A percentile compares a stretch with the other conserved stretches of the same genome.
Evolutionary conservation across 2,329 filamentous ascomycete genomes (phyloP).

Genomic region (Clonostachys chloroleuca): DNA sequence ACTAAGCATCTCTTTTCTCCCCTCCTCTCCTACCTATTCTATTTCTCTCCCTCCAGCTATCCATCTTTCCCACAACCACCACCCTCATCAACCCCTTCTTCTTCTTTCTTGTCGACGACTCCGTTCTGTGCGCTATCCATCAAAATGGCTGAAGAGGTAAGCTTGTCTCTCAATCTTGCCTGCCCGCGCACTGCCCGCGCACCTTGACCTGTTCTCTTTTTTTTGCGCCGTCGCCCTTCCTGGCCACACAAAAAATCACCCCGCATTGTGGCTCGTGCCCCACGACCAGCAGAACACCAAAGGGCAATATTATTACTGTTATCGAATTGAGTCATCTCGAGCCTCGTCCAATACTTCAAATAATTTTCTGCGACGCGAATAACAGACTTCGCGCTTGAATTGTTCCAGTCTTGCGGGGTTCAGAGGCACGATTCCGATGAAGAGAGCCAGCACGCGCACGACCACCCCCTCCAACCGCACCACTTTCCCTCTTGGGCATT

Average conservation of each 20-base stretch:
- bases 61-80: slow-evolving; percentile 5
- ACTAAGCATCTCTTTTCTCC: neutral
- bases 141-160: slow-evolving; percentile 54
- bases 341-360: no score
- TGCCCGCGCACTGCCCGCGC: neutral
- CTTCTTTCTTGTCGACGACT: slow-evolving; percentile 14
- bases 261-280: slow-evolving; percentile 38
- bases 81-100: slow-evolving; percentile 13
- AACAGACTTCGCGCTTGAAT: no score
- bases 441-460: no score
- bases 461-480: no score
- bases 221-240: slow-evolving; percentile 16
- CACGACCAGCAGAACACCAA: slow-evolving; percentile 16
- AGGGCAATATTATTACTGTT: neutral
- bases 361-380: no score
- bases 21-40: slow-evolving; percentile 8
- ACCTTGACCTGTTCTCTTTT: slow-evolving; percentile 6
- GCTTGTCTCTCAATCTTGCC: slow-evolving; percentile 13
- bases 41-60: slow-evolving; percentile 8
- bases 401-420: no score
- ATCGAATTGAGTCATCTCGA: no score
- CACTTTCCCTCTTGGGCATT: neutral
- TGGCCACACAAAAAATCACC: slow-evolving; percentile 31
- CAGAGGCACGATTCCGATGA: no score
- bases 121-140: slow-evolving; percentile 39